A percentile compares a stretch with the other conserved stretches of the same genome.
phyloP scores from a whole-genome alignment of 768 basidiomycete species.

The Suillus lakei region DNA sequence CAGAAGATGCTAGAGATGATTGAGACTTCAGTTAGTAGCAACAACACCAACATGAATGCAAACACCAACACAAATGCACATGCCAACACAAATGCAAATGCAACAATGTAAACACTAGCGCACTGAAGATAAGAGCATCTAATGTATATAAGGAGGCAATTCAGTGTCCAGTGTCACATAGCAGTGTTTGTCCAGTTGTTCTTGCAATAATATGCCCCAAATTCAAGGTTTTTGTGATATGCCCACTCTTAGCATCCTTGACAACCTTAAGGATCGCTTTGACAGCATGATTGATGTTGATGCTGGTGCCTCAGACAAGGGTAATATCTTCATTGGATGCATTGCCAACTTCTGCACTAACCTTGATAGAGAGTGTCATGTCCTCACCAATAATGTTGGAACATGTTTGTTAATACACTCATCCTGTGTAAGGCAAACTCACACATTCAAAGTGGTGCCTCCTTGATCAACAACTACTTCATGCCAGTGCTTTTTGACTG shows the following conservation, averaged over 20 bases:
- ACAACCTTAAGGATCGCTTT: constrained; percentile 86
- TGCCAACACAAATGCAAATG: too few species aligned
- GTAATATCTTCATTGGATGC: constrained; percentile 72
- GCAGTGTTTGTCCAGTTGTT: too few species aligned
- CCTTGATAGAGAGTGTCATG: constrained; percentile 82
- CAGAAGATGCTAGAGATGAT: too few species aligned
- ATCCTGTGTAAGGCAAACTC: constrained; percentile 34
- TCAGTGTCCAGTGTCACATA: too few species aligned
- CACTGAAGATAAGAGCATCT: too few species aligned
- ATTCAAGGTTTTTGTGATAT: too few species aligned
- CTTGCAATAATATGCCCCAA: too few species aligned
- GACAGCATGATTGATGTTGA: constrained; percentile 87
- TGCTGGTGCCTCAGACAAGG: constrained; percentile 79
- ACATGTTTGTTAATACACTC: constrained; percentile 7
- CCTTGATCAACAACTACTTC: constrained; percentile 78
- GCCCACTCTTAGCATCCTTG: constrained; percentile 92
- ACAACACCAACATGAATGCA: too few species aligned
- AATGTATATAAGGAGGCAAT: too few species aligned
- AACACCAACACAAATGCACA: too few species aligned
- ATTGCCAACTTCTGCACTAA: constrained; percentile 74
- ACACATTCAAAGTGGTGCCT: constrained; percentile 89
- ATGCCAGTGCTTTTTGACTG: constrained; percentile 92
- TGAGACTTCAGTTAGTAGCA: too few species aligned
- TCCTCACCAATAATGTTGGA: constrained; percentile 90
- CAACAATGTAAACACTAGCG: too few species aligned